A percentile compares a stretch with the other conserved stretches of the same genome.
These are phyloP conservation scores for Breviolum minutum DNA, from an alignment of 73 alveolate genomes.

Conservation along the genomic window DNA sequence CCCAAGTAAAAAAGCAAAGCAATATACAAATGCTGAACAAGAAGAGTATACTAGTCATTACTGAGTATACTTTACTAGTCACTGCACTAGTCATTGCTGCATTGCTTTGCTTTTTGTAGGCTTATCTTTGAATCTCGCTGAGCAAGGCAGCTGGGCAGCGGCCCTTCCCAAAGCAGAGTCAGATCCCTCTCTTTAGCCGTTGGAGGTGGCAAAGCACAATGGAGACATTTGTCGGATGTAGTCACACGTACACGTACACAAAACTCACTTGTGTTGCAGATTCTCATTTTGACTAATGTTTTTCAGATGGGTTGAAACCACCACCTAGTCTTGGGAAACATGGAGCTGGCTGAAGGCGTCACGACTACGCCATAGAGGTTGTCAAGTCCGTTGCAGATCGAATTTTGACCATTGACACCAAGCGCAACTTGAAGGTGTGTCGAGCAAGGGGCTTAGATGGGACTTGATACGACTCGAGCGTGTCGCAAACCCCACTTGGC, in stretches of 20 bases:
- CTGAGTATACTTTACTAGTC: background rate
- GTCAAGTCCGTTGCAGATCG: conserved; percentile 75
- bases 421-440: conserved; percentile 69
- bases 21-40: background rate
- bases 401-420: conserved; percentile 82
- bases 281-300: background rate
- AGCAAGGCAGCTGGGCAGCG: conserved; percentile 74
- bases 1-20: too few species aligned
- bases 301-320: too few species aligned
- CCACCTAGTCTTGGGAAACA: too few species aligned
- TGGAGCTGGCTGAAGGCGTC: conserved; percentile 42
- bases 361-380: conserved; percentile 70
- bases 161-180: conserved; percentile 73
- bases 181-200: conserved; percentile 71
- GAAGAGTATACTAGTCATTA: background rate
- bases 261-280: background rate
- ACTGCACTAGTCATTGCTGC: background rate
- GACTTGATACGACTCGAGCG: too few species aligned
- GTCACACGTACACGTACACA: background rate
- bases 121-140: background rate
- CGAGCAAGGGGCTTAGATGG: conserved; percentile 20
- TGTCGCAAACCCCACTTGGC: too few species aligned
- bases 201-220: conserved; percentile 41
- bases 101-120: background rate
- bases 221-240: background rate